Base-by-base conservation (phyloP, 2,329 filamentous ascomycete genomes). In the Fusarium austroafricanum region DNA sequence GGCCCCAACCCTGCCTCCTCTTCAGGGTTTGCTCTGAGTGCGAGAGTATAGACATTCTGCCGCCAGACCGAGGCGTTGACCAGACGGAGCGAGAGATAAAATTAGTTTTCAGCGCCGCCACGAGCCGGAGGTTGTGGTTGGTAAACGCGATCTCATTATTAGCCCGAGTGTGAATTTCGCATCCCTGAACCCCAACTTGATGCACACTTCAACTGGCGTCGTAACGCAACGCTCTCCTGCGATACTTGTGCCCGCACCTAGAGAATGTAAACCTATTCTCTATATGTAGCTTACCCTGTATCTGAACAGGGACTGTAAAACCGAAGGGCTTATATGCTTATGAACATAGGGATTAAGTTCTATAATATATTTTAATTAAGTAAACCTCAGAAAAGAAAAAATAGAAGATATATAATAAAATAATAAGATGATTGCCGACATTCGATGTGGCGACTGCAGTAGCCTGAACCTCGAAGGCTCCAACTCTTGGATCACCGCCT, bases 361-460 rank as follows among this genome's bases (percentile, higher is more conserved):
- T n/a, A n/a, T n/a, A n/a, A n/a, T n/a, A n/a, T n/a, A n/a, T n/a
- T n/a, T n/a, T n/a, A n/a, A n/a, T n/a, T n/a, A n/a, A n/a, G n/a
- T n/a, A n/a, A n/a, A n/a, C n/a, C n/a, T n/a, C n/a, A n/a, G n/a
- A n/a, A n/a, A n/a, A n/a, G n/a, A n/a, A n/a, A n/a, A n/a, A n/a
- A n/a, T n/a, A n/a, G n/a, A n/a, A n/a, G n/a, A n/a, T n/a, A n/a
- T n/a, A n/a, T n/a, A n/a, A n/a, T n/a, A 35, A 35, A 35, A 35
- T 35, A 35, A 35, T 35, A 35, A 35, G 33, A 89, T 90, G 83
- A 80, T 83, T 6, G 89, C 88, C 67, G 90, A 90, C 70, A 78
- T 90, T 42, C 74, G 75, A 31, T 87, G 87, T 75, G 71, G 79
- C 45, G 86, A 85, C 74, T 89, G 87, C 76, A 73, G 82, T 54